Evolutionary conservation across 768 basidiomycete species (phyloP), one percentile per base, ranked within the genome.

Genomic region (Leccinum variicolor): DNA sequence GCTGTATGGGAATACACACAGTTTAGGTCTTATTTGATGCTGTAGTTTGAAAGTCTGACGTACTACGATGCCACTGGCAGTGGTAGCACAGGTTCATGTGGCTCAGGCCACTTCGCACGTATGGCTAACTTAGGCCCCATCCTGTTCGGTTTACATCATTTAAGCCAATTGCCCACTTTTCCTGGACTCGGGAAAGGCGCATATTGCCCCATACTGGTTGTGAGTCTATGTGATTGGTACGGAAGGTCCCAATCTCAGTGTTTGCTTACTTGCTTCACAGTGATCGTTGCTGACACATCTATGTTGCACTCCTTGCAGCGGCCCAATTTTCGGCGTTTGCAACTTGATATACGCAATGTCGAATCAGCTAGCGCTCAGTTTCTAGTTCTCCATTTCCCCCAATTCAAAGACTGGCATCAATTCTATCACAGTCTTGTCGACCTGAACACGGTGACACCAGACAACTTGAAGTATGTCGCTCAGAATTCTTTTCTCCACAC

Each of bases 1-100:
- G 50, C 54, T 54, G 51, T 54, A 34, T 34, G 54, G 9, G 54
- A 54, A 54, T 6, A 15, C 19, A 53, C n/a, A 21, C 19, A 48
- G 2, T 25, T 15, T 26, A 26, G 15, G 47, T 25, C 25, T 45
- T 5, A 45, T 45, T 45, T 45, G 45, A n/a, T 41, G 41, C 41
- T 33, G n/a, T 41, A 11, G 41, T 41, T 19, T 10, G 10, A n/a
- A 41, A 41, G 39, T 9, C 10, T 19, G 39, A 19, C n/a, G n/a
- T 39, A 17, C 7, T 39, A 15, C 34, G 34, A 39, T 39, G 36
- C 3, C 15, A 46, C n/a, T n/a, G n/a, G 45, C 21, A n/a, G n/a
- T n/a, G n/a, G n/a, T n/a, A n/a, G n/a, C 45, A 53, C 53, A 47
- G 41, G 29, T 25, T 46, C 21, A 14, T 33, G 29, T 31, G 53